Evolutionary conservation across 345 rosid species (phyloP), one percentile per base, ranked within the genome.

Genomic region (Acer yangbiense): DNA sequence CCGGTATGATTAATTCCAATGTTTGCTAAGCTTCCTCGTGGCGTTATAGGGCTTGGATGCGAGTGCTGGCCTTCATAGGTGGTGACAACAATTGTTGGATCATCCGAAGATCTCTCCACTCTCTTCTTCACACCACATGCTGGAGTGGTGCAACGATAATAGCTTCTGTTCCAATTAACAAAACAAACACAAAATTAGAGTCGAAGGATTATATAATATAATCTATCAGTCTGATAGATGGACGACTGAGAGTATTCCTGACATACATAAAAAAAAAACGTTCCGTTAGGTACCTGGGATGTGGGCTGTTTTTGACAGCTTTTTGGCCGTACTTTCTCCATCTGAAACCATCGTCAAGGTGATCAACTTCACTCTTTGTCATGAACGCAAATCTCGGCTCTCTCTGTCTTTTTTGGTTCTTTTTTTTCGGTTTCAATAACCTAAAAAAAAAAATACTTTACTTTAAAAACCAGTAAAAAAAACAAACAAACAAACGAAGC

Each of bases 241-340:
- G 4, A 0, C 11, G 10, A 43, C 46, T 9, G 11, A 8, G 1
- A 43, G 46, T 11, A 43, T 43, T 7, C 9, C 0, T 43, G 11
- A 1, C 46, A 7, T 43, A 9, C 7, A 43, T 5, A 43, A 7
- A 9, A 43, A 43, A 43, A 43, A 43, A 44, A 7, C 57, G 20
- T 4, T 4, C n/a, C 20, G 17, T 35, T 9, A 60, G 11, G 41
- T 84, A 97, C 99, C 99, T 93, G 71, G 99, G 99, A 81, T 85
- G 89, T 68, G 98, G 98, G 86, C 98, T 97, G 81, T 94, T 94
- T 77, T 94, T 97, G 67, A 97, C 98, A 73, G 99, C 97, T 83
- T 97, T 97, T 63, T 97, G 99, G 63, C 99, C 99, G 84, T 97
- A 97, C 76, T 97, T 97, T 74, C 99, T 92, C 99, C 99, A 97